Percentiles rank a stretch among this genome's conserved stretches.
Evolutionary conservation across 2,329 filamentous ascomycete genomes (phyloP).

Genomic region (Talaromyces sp.): DNA sequence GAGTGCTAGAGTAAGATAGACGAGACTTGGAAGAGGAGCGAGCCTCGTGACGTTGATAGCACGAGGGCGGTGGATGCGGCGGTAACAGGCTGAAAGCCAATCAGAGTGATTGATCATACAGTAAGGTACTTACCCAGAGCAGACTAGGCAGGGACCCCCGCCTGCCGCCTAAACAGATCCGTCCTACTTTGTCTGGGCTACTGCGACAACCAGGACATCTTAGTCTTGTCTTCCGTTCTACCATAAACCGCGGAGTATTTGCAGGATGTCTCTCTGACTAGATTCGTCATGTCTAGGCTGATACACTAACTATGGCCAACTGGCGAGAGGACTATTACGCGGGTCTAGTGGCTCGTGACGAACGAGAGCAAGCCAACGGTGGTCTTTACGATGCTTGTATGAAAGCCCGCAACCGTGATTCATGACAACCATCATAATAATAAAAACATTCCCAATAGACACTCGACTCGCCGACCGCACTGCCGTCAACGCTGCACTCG

Average conservation of each 20-base stretch:
- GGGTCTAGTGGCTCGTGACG: slow-evolving; percentile 68
- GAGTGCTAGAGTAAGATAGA: neutral
- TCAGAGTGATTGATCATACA: neutral
- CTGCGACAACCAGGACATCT: neutral
- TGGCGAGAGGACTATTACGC: slow-evolving; percentile 80
- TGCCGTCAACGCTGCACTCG: slow-evolving; percentile 43
- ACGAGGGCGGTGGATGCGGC: slow-evolving; percentile 31
- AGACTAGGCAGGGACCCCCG: slow-evolving; percentile 7
- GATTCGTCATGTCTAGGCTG: neutral
- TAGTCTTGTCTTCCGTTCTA: neutral
- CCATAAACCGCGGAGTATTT: neutral
- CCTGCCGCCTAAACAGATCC: neutral
- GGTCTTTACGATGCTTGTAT: slow-evolving; percentile 76
- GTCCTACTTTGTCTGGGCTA: neutral
- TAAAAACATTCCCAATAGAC: slow-evolving; percentile 43
- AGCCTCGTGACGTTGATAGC: slow-evolving; percentile 20
- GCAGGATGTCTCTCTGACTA: neutral
- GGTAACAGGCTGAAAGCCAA: slow-evolving; percentile 21
- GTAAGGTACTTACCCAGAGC: slow-evolving; percentile 5
- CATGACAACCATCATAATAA: slow-evolving; percentile 13
- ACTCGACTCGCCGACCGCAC: slow-evolving; percentile 65
- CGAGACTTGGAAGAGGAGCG: slow-evolving; percentile 1
- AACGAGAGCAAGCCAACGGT: slow-evolving; percentile 61
- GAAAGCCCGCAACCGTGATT: slow-evolving; percentile 10
- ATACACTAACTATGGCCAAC: slow-evolving; percentile 52